Base-by-base conservation (phyloP, 1,284 basidiomycete genomes). In the Tilletia walkeri region DNA sequence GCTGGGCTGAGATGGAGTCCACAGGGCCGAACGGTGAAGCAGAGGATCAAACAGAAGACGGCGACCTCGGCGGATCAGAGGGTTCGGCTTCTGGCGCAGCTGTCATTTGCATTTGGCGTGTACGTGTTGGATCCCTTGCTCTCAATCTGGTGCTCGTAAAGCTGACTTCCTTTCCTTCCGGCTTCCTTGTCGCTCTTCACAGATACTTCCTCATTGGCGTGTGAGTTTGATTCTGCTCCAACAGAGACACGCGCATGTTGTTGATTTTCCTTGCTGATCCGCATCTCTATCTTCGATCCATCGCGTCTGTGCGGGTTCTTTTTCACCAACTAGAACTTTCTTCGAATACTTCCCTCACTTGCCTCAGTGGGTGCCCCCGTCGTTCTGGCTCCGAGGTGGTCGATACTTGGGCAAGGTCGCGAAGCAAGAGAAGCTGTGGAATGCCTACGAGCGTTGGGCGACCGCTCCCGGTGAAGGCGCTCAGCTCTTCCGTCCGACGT, bases 11-110 rank as follows among this genome's bases (percentile, higher is more conserved):
- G 59, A 20, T 63, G 30, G 34, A 18, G 36, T 14, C 59, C 59
- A 5, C 30, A 39, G 16, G 59, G 59, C 1, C 59, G 59, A 4
- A 63, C 59, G 36, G 36, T 63, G 30, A 63, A 63, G 59, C 30
- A 63, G 59, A 24, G 59, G 36, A 63, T 63, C 59, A 24, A 63
- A 16, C 30, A 63, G 34, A 63, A 63, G 36, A 63, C 59, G 59
- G 59, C 59, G 36, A 63, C 59, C 4, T 16, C 38, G 59, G 12
- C 36, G 59, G 59, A 63, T 34, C 30, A 63, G 38, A 34, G 38
- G 59, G 36, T 39, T 16, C 59, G 59, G 9, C 34, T 63, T 5
- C 20, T 63, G 9, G 30, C 59, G 38, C 59, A 63, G 38, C 30
- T 63, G 38, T 18, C 59, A 4, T 38, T 63, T 18, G 59, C 30